phyloP scores from a whole-genome alignment of 805 yeast species.

The Saccharomycopsis lassenensis region DNA sequence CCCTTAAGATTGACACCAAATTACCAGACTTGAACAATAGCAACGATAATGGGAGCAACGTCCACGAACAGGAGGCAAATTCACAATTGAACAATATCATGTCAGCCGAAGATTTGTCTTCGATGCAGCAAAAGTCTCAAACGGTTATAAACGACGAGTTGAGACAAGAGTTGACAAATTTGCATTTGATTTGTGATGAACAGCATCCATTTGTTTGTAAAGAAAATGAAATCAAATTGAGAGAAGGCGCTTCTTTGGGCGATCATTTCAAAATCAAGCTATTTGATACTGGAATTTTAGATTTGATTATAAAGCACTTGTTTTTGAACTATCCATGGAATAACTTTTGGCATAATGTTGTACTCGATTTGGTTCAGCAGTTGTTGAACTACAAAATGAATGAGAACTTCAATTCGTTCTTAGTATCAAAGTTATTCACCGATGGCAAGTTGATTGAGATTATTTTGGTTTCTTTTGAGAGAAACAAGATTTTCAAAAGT shows the following conservation, averaged over 20 bases:
- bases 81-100: neutral
- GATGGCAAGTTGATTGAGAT: slow-evolving; percentile 9
- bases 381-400: slow-evolving; percentile 81
- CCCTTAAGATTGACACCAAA: slow-evolving; percentile 15
- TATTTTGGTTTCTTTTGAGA: slow-evolving; percentile 8
- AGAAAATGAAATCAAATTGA: slow-evolving; percentile 30
- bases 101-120: neutral
- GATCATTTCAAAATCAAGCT: slow-evolving; percentile 77
- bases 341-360: slow-evolving; percentile 93
- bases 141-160: too few species aligned
- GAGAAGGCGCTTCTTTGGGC: slow-evolving; percentile 66
- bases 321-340: slow-evolving; percentile 84
- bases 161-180: too few species aligned
- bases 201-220: slow-evolving; percentile 18
- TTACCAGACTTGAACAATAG: slow-evolving; percentile 7
- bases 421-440: slow-evolving; percentile 41
- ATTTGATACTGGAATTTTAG: slow-evolving; percentile 60
- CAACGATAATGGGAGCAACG: neutral
- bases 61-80: too few species aligned
- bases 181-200: too few species aligned
- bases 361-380: slow-evolving; percentile 93
- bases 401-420: slow-evolving; percentile 72
- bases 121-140: too few species aligned
- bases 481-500: slow-evolving; percentile 5
- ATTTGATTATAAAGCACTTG: slow-evolving; percentile 61